These are phyloP conservation scores for Pleurotus eryngii DNA, from an alignment of 768 basidiomycete species.

Conservation along the genomic window DNA sequence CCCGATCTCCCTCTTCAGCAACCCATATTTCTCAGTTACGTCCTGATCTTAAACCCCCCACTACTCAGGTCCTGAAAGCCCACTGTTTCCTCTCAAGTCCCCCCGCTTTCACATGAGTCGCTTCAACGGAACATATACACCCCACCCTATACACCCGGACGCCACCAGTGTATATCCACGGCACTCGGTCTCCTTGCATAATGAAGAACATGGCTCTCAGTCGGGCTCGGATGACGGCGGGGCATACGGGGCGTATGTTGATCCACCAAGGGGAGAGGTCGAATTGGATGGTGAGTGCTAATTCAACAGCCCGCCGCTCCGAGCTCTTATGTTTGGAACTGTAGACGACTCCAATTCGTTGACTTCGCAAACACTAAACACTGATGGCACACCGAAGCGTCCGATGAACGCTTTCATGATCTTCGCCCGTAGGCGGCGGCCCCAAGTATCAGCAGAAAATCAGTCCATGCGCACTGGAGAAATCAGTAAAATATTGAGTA, in stretches of 20 bases:
- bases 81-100: constrained; percentile 6
- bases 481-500: constrained; percentile 83
- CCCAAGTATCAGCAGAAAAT: constrained; percentile 83
- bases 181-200: constrained; percentile 3
- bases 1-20: constrained; percentile 37
- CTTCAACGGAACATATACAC: constrained; percentile 19
- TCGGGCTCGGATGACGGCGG: constrained; percentile 57
- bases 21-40: constrained; percentile 21
- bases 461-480: constrained; percentile 89
- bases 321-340: constrained; percentile 12
- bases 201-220: constrained; percentile 48
- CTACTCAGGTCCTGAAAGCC: constrained; percentile 13
- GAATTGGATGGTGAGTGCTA: constrained; percentile 42
- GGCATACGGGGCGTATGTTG: constrained; percentile 31
- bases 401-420: constrained; percentile 97
- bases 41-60: constrained; percentile 12
- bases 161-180: constrained; percentile 22
- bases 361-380: constrained; percentile 77
- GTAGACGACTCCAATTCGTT: constrained; percentile 42
- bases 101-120: constrained; percentile 24
- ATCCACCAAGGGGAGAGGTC: constrained; percentile 35
- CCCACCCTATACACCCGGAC: constrained; percentile 24
- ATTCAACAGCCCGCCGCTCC: background rate
- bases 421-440: constrained; percentile 77
- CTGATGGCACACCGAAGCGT: constrained; percentile 84